These are phyloP conservation scores for Penicillium concentricum DNA, from an alignment of 2,329 filamentous ascomycete genomes.

Conservation along the genomic window DNA sequence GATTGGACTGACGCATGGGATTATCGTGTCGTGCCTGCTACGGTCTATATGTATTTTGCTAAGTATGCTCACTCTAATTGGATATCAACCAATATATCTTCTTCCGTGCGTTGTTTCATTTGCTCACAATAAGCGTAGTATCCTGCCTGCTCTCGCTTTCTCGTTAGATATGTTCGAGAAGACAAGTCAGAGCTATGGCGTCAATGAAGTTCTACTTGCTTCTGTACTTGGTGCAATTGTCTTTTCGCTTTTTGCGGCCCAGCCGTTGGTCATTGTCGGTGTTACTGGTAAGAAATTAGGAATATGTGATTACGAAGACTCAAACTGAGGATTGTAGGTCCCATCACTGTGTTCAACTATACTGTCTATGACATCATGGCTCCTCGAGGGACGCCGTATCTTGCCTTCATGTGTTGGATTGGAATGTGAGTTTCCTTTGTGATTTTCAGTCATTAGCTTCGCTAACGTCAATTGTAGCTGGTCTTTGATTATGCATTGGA, in stretches of 20 bases:
- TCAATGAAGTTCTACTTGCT: slow-evolving; percentile 86
- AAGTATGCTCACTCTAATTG: slow-evolving; percentile 58
- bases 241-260: slow-evolving; percentile 75
- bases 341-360: slow-evolving; percentile 92
- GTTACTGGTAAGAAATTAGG: slow-evolving; percentile 63
- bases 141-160: slow-evolving; percentile 82
- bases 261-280: slow-evolving; percentile 86
- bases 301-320: neutral
- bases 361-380: slow-evolving; percentile 88
- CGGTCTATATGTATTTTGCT: slow-evolving; percentile 92
- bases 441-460: neutral
- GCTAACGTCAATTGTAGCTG: slow-evolving; percentile 53
- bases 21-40: slow-evolving; percentile 82
- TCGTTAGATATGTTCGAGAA: slow-evolving; percentile 92
- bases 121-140: slow-evolving; percentile 52
- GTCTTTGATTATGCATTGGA: slow-evolving; percentile 81
- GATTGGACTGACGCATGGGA: slow-evolving; percentile 89
- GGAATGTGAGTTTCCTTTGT: slow-evolving; percentile 59
- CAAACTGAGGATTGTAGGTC: slow-evolving; percentile 49
- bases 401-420: slow-evolving; percentile 90
- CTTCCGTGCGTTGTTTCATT: neutral
- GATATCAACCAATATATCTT: neutral
- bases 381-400: slow-evolving; percentile 74
- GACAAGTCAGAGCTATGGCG: slow-evolving; percentile 78
- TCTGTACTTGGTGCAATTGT: slow-evolving; percentile 81